Base-by-base conservation (phyloP, 768 basidiomycete genomes). In the Kwoniella europaea region DNA sequence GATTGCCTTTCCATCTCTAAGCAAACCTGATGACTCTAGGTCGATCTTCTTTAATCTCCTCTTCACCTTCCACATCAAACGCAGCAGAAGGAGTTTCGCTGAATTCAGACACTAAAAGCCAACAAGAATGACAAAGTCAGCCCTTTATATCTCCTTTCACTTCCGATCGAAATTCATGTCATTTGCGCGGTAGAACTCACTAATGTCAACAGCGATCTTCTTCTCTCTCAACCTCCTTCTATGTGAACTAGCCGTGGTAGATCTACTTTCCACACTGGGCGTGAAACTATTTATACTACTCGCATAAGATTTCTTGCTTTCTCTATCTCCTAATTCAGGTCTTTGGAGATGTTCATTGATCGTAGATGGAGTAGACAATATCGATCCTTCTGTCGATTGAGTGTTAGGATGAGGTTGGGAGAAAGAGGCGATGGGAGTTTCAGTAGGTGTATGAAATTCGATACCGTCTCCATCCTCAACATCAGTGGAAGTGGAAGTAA, bases 11-110 rank as follows among this genome's bases (percentile, higher is more conserved):
- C 35, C 35, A 22, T 2, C 50, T 44, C 54, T 71, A 74, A 7
- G 76, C 76, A 55, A 77, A 77, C 44, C 76, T 57, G 20, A 72
- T 72, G 1, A 58, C 62, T 41, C 71, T 50, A 53, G 71, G 61
- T 60, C 71, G 62, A 70, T 77, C 58, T 52, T 71, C 65, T 55
- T 63, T 50, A 65, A 69, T 68, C 66, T 66, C 63, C 16, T 77
- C 76, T 46, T 72, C 69, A 20, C 67, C 60, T 18, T 69, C 68
- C 0, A 62, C 65, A 13, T 60, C 29, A 35, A 52, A 67, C 4
- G 60, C 68, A n/a, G 68, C 66, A 16, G 52, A 56, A 7, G 65
- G 63, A 27, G 56, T 64, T 18, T 72, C 72, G 57, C 46, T 70
- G 35, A 70, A 70, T 53, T 70, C 68, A 24, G 68, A 70, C 68